A percentile compares a stretch with the other conserved stretches of the same genome.
Evolutionary conservation across 1,284 basidiomycete species (phyloP).

Genomic region (Papiliotrema terrestris): DNA sequence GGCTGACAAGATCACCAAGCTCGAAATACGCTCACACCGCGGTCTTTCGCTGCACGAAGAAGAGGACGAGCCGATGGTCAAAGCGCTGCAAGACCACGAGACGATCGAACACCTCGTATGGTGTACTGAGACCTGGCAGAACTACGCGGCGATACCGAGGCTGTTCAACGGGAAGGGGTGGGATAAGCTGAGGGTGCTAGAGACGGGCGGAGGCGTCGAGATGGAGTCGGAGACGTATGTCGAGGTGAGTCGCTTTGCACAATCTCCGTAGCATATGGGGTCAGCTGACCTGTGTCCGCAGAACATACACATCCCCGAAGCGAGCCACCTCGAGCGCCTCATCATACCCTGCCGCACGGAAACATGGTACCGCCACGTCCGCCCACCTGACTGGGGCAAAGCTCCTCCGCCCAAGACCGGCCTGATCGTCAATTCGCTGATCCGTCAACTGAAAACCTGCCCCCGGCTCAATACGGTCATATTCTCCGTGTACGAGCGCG

Average conservation of each 20-base stretch:
- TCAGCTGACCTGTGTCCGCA: background rate
- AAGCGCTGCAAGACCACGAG: background rate
- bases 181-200: background rate
- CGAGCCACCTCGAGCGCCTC: background rate
- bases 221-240: slow-evolving; percentile 2
- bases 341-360: background rate
- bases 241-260: background rate
- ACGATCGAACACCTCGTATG: background rate
- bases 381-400: background rate
- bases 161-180: slow-evolving; percentile 2
- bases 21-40: too few relatives aligned
- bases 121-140: background rate
- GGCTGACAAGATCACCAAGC: too few relatives aligned
- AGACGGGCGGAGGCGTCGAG: background rate
- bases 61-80: background rate
- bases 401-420: background rate
- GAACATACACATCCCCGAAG: background rate
- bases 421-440: background rate
- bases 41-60: too few relatives aligned
- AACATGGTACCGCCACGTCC: background rate
- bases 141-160: background rate
- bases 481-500: background rate
- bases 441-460: background rate
- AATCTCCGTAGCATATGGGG: too few relatives aligned
- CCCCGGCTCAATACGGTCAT: background rate